phyloP scores from a whole-genome alignment of 108 stramenopile species.

The Cyclotella cryptica region DNA sequence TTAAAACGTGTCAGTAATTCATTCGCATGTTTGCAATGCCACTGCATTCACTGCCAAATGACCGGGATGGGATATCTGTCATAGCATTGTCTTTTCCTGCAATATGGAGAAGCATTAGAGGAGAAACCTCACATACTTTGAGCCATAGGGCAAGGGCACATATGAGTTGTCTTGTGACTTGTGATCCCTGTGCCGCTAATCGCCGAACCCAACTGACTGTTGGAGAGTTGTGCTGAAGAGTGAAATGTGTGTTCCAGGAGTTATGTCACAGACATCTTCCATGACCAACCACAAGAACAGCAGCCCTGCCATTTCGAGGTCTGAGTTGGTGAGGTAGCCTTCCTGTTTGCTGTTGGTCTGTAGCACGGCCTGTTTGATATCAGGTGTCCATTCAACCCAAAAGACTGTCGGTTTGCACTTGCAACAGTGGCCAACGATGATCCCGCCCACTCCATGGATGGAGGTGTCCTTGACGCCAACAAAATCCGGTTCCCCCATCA shows the following conservation, averaged over 20 bases:
- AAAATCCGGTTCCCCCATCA: constrained; percentile 16
- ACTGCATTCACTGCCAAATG: constrained; percentile 30
- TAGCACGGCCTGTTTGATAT: constrained; percentile 15
- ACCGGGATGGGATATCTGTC: constrained; percentile 41
- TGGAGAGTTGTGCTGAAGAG: no score
- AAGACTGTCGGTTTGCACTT: constrained; percentile 24
- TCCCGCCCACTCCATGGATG: constrained; percentile 32
- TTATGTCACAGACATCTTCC: constrained; percentile 26
- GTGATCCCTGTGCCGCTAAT: constrained; percentile 12
- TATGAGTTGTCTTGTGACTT: constrained; percentile 4
- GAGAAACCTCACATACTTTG: background rate
- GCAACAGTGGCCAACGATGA: background rate
- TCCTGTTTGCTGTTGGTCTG: background rate
- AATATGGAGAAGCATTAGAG: constrained; percentile 20
- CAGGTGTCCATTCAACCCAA: constrained; percentile 30
- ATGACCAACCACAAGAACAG: constrained; percentile 46
- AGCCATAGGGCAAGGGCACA: constrained; percentile 13
- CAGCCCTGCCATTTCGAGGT: no score
- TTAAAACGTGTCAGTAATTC: no score
- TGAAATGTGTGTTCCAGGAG: no score
- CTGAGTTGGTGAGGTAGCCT: no score
- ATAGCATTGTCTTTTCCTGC: no score
- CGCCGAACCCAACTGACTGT: constrained; percentile 21
- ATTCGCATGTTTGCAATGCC: constrained; percentile 29
- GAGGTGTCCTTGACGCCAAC: constrained; percentile 41